Conservation (phyloP, 2,329 filamentous ascomycete genomes). For the Xylaria sp. region DNA sequence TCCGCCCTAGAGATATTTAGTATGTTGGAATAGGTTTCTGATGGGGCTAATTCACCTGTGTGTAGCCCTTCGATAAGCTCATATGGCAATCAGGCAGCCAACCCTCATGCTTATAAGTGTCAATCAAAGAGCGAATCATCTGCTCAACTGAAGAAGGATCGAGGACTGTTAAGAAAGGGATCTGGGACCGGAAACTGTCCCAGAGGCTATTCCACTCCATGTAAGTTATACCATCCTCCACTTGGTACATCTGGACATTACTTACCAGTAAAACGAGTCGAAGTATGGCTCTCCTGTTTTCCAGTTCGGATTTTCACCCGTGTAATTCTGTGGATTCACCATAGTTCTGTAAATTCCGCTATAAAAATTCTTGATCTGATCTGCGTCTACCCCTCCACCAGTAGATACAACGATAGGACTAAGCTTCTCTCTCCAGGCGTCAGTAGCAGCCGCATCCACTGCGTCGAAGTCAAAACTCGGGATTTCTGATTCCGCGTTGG, state of each 20-base stretch:
- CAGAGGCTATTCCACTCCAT: conserved; percentile 55
- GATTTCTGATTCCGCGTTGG: conserved; percentile 72
- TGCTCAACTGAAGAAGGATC: conserved; percentile 68
- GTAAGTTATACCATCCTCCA: not conserved
- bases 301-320: conserved; percentile 74
- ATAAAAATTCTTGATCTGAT: conserved; percentile 69
- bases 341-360: conserved; percentile 75
- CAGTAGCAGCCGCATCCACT: conserved; percentile 57
- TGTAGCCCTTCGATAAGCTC: conserved; percentile 75
- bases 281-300: conserved; percentile 71
- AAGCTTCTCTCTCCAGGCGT: conserved; percentile 67
- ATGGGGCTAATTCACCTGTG: conserved; percentile 52
- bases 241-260: not conserved
- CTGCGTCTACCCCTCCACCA: conserved; percentile 55
- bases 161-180: conserved; percentile 71
- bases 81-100: conserved; percentile 79
- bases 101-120: conserved; percentile 72
- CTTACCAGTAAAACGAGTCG: conserved; percentile 75
- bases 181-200: conserved; percentile 73
- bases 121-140: conserved; percentile 74
- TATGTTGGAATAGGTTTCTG: not conserved
- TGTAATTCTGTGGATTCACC: conserved; percentile 76
- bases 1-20: conserved; percentile 61
- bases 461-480: conserved; percentile 67
- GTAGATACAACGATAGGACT: conserved; percentile 61